Base-by-base conservation (phyloP, 495 filamentous ascomycete species). In the Neurospora sp. region DNA sequence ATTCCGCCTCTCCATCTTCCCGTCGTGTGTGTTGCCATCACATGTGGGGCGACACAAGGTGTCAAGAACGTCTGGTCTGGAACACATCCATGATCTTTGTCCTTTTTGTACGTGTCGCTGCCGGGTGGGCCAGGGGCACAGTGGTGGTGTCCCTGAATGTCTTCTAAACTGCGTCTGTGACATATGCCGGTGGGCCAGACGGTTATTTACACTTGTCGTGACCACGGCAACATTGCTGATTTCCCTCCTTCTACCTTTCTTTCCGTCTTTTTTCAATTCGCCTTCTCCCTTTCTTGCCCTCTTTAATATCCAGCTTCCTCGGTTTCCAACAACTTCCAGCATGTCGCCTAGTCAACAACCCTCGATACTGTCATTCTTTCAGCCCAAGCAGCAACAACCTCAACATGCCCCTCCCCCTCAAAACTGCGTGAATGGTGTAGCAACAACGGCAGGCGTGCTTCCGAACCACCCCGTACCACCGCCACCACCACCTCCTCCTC, bases 351-450 rank as follows among this genome's bases (percentile, higher is more conserved):
- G 77, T 39, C 78, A 78, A 61, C 86, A 87, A 73, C 73, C 82
- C 14, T 85, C 85, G 37, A 88, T 88, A 71, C 83, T 81, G 46
- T 86, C 83, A 18, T 88, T 88, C 76, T 79, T 77, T 76, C 77
- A 79, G 44, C 78, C 79, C 9, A 71, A 73, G 59, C 73, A 27
- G 7, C 22, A 61, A 16, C 27, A 35, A 4, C 53, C 22, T 31
- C 53, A 61, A 61, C 53, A 61, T 61, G 27, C 53, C 53, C 53
- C 53, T 61, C 27, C 22, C 53, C 53, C 27, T 16, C 53, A 37
- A 35, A 14, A 65, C 53, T 65, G 53, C 53, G 27, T 65, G 53
- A 65, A 65, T 18, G 35, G 68, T 39, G 22, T 18, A 44, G 68
- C 35, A 42, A 69, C 68, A 38, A 69, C 39, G n/a, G 68, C 37